These are phyloP conservation scores for Acaromyces ingoldii DNA, from an alignment of 1,284 basidiomycete species.

Conservation along the genomic window DNA sequence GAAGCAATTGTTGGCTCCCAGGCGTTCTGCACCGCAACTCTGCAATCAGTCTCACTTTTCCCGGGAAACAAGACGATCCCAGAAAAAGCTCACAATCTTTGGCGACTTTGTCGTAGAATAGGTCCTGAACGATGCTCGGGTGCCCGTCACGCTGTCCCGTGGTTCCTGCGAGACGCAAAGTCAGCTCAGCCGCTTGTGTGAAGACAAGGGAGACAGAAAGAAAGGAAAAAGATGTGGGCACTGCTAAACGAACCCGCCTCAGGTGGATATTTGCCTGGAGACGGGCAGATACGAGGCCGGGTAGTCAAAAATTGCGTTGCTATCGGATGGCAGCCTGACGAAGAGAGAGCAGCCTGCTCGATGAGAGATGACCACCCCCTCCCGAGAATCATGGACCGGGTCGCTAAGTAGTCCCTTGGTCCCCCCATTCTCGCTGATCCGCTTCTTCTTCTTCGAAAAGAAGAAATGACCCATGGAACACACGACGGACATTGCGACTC, in stretches of 20 bases:
- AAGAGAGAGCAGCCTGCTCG: background rate
- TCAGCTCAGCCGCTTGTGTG: conserved; percentile 4
- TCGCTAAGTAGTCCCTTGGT: background rate
- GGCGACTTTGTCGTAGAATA: conserved; percentile 19
- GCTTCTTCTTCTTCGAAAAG: no score
- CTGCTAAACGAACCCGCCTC: conserved; percentile 1
- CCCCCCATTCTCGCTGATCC: no score
- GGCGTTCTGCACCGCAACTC: conserved; percentile 25
- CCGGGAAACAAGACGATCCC: no score
- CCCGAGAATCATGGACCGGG: background rate
- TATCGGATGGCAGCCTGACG: background rate
- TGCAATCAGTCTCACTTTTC: no score
- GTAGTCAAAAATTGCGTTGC: background rate
- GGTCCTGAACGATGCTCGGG: conserved; percentile 42
- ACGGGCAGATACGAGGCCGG: conserved; percentile 1
- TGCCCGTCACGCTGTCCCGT: conserved; percentile 45
- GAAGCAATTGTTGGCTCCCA: conserved; percentile 46
- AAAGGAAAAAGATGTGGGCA: background rate
- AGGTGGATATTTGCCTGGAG: background rate
- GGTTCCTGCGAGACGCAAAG: conserved; percentile 15
- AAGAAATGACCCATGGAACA: no score
- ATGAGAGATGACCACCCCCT: background rate
- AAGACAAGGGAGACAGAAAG: background rate
- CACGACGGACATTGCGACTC: conserved; percentile 14
- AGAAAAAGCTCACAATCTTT: background rate